Evolutionary conservation across 495 filamentous ascomycete species (phyloP), one percentile per base, ranked within the genome.

Genomic region (Clavariopsis aquatica): DNA sequence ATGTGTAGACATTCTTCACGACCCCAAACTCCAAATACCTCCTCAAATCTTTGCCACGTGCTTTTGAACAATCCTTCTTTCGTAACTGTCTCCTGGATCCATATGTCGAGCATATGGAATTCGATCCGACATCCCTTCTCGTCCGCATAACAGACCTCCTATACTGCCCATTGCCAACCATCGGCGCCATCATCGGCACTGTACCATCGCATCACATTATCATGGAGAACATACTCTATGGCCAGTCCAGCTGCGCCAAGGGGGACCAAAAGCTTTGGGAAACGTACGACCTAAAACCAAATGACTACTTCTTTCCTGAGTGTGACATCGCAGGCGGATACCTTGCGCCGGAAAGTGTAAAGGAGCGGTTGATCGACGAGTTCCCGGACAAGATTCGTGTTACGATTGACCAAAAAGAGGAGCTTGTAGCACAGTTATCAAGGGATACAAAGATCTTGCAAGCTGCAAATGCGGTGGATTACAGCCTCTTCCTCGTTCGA

Each of bases 211-310:
- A 88, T 65, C 86, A 89, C 71, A 84, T 90, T 65, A 78, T 89
- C 65, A 90, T 89, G 87, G 87, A 89, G 49, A 89, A 89, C 71
- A 77, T 87, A 53, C 75, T 89, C 45, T 83, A 83, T 69, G 86
- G 85, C 3, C 73, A 81, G 54, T 72, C 74, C 1, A 72, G 78
- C 7, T 77, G 80, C 49, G 69, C 73, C 0, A 34, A 36, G 26
- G 36, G 22, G 29, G 27, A 49, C 27, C 65, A 71, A 41, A 56
- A 58, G 20, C 72, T 73, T 1, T 90, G 86, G 86, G 85, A 89
- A 61, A 81, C 81, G 0, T 89, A 85, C 76, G 87, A 90, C 43
- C 81, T 90, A 17, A 90, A 90, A 67, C 87, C 87, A 0, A 83
- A 79, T 23, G 82, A 83, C 38, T 90, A 89, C 72, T 89, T 89